phyloP scores from a whole-genome alignment of 192 early-diverging fungal genomes.

The Coemansia sp. region DNA sequence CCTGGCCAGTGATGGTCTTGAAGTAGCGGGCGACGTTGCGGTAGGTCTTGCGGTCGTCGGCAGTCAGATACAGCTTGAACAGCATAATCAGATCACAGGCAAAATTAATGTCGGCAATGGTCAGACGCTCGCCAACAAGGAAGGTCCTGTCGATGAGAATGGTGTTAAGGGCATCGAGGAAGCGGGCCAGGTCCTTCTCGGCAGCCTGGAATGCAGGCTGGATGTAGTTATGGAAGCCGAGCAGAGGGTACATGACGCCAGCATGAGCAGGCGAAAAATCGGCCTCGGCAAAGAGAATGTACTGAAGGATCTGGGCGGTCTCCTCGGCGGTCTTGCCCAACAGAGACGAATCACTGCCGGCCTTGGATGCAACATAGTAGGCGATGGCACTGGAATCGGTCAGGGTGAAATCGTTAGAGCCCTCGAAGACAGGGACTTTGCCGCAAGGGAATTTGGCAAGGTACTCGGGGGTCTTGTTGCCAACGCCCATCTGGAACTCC shows the following conservation, averaged over 20 bases:
- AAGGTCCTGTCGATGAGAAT: conserved; percentile 83
- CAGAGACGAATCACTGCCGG: conserved; percentile 42
- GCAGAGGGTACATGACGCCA: conserved; percentile 53
- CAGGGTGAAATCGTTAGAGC: conserved; percentile 67
- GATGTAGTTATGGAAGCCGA: conserved; percentile 47
- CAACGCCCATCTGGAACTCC: conserved; percentile 63
- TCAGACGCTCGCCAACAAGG: conserved; percentile 91
- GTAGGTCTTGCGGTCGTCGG: conserved; percentile 78
- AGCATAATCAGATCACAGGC: conserved; percentile 47
- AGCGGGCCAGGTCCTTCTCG: conserved; percentile 63
- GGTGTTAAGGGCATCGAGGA: conserved; percentile 72
- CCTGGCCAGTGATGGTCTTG: conserved; percentile 80
- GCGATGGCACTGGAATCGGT: conserved; percentile 87
- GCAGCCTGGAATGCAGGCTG: conserved; percentile 70
- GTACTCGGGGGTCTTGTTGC: conserved; percentile 79
- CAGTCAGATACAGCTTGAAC: conserved; percentile 53
- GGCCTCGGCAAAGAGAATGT: conserved; percentile 59
- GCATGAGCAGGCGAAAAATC: conserved; percentile 45
- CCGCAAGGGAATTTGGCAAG: conserved; percentile 86
- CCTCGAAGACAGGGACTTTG: conserved; percentile 87
- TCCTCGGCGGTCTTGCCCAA: conserved; percentile 58
- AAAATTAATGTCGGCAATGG: conserved; percentile 85
- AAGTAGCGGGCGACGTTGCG: conserved; percentile 93
- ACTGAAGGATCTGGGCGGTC: conserved; percentile 62
- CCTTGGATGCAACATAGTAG: conserved; percentile 65